Evolutionary conservation across 2,329 filamentous ascomycete genomes (phyloP).

Genomic region (Curvularia sp.): DNA sequence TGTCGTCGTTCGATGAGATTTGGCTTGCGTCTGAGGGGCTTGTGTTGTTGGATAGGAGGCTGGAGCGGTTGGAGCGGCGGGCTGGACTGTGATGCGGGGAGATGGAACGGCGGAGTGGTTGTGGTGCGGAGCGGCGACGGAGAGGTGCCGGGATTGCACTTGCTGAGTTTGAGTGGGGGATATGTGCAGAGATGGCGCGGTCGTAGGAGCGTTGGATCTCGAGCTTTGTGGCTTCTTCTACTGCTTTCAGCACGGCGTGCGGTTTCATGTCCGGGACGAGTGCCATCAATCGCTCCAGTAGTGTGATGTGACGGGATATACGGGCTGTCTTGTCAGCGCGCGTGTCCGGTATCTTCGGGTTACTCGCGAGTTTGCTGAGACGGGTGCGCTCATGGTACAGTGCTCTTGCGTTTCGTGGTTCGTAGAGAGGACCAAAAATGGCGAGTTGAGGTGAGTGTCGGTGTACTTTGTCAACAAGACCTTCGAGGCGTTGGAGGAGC

Average conservation of each 20-base stretch:
- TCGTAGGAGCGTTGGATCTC: conserved; percentile 34
- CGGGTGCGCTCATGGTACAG: conserved; percentile 41
- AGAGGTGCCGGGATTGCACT: background rate
- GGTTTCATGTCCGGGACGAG: conserved; percentile 33
- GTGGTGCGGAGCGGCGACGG: background rate
- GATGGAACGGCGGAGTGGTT: conserved; percentile 7
- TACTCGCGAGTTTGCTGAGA: conserved; percentile 33
- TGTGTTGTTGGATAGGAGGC: background rate
- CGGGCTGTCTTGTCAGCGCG: conserved; percentile 38
- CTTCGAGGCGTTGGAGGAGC: conserved; percentile 46
- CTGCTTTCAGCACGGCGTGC: conserved; percentile 25
- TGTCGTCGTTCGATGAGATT: background rate
- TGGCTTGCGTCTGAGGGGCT: conserved; percentile 6
- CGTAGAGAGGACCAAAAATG: conserved; percentile 41
- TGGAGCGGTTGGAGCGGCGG: conserved; percentile 18
- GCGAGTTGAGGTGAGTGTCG: conserved; percentile 33
- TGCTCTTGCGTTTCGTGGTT: conserved; percentile 29
- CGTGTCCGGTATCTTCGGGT: conserved; percentile 21
- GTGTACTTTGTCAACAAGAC: conserved; percentile 45
- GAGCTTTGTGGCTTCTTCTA: conserved; percentile 31
- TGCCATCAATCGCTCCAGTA: conserved; percentile 41
- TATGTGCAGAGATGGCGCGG: conserved; percentile 21
- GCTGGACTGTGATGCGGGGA: background rate
- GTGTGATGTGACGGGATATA: conserved; percentile 38
- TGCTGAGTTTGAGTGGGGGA: background rate